Evolutionary conservation across 2,329 filamentous ascomycete genomes (phyloP).

Genomic region (Shiraia sp.): DNA sequence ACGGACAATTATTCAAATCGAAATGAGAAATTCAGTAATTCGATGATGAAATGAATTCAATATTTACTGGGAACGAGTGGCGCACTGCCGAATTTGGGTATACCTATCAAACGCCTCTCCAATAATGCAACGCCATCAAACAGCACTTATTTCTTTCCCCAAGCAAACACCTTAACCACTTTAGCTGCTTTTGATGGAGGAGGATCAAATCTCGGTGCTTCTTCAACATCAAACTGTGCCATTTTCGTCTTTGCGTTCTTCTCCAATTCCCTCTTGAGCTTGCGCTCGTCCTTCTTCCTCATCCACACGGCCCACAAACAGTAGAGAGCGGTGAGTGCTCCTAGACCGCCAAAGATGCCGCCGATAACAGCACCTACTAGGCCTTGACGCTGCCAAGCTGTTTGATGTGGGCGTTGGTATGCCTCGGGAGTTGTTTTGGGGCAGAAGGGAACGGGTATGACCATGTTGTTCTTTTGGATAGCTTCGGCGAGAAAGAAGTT

Average conservation of each 20-base stretch:
- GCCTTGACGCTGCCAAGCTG: conserved; percentile 38
- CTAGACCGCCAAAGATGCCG: conserved; percentile 42
- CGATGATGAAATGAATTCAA: not conserved
- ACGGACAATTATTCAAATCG: too few relatives aligned
- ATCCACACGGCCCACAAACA: conserved; percentile 36
- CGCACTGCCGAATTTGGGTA: conserved; percentile 18
- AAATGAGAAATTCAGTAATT: too few relatives aligned
- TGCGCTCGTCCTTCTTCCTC: conserved; percentile 32
- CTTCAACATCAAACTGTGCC: conserved; percentile 39
- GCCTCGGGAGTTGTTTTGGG: conserved; percentile 41
- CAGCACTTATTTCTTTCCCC: conserved; percentile 31
- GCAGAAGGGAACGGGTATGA: conserved; percentile 49
- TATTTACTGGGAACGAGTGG: conserved; percentile 9
- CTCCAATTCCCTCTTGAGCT: conserved; percentile 31
- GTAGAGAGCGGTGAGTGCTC: conserved; percentile 28
- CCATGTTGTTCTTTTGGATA: conserved; percentile 44
- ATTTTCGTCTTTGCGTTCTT: conserved; percentile 33
- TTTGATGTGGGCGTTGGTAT: conserved; percentile 33
- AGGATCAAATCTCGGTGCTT: conserved; percentile 36
- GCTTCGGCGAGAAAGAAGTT: conserved; percentile 49
- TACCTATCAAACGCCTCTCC: conserved; percentile 1
- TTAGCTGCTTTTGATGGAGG: conserved; percentile 30
- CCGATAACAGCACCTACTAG: conserved; percentile 46
- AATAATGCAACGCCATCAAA: not conserved
- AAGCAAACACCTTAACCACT: conserved; percentile 30